Evolutionary conservation across 768 basidiomycete species (phyloP), one percentile per base, ranked within the genome.

Genomic region (Leccinellum rugosiceps): DNA sequence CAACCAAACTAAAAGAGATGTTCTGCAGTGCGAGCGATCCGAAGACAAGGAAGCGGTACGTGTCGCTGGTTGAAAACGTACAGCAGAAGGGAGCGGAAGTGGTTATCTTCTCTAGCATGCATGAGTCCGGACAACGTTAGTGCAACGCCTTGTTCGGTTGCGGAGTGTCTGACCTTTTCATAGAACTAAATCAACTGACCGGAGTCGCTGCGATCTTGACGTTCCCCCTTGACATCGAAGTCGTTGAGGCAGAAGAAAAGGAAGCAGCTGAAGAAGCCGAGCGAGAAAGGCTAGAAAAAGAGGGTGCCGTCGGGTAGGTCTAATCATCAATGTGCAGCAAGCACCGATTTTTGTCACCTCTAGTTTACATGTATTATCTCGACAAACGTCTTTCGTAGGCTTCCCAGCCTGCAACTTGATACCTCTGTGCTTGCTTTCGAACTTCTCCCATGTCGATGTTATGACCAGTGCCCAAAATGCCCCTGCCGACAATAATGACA

Each of bases 21-120:
- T 55, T 17, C 13, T 48, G 9, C 66, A 97, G 94, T 54, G 85
- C 96, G 35, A 91, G 85, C 64, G 87, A 97, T 61, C 87, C 90
- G 5, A 74, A 71, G 19, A 80, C 83, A 51, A 79, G 97, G 50
- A 96, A 88, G 69, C 84, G 81, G 68, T 98, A 91, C 64, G 95
- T 99, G 31, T 77, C 74, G 47, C 78, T 98, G 34, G 94, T 96
- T 1, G 96, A 99, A 72, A 85, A 83, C 34, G 94, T 98, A 15
- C 86, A 88, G 63, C 80, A 85, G 47, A 92, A 90, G 62, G 93
- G 94, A 25, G 96, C 87, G 25, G 95, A 98, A 68, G 94, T 94
- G 6, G 79, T 98, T 19, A 94, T 98, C 62, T 99, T 98, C 73
- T 98, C 96, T 4, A 98, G 94, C 66, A 98, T 99, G 97, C 97